Percentiles rank a stretch among this genome's conserved stretches.
Evolutionary conservation across 805 yeast species (phyloP).

Genomic region (Wickerhamomyces bovis): DNA sequence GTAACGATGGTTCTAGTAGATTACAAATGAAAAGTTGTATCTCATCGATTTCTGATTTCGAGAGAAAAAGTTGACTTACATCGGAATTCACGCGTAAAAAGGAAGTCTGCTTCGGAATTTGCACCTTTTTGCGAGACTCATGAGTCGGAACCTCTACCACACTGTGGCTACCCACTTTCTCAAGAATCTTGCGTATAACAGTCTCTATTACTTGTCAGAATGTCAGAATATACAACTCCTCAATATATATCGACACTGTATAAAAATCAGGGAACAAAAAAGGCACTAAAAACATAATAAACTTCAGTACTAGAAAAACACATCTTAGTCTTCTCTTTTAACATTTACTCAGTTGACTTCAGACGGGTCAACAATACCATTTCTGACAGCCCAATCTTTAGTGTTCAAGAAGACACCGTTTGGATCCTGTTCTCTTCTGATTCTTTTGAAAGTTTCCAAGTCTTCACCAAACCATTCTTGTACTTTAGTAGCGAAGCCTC

Average conservation of each 20-base stretch:
- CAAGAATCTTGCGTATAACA: too few species aligned
- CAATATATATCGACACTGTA: too few species aligned
- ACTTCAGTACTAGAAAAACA: not conserved
- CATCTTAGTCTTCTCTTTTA: not conserved
- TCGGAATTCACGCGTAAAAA: not conserved
- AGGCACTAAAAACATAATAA: not conserved
- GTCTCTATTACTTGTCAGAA: too few species aligned
- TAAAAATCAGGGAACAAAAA: not conserved
- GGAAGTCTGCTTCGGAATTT: not conserved
- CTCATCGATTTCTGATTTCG: too few species aligned
- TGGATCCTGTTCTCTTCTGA: conserved; percentile 73
- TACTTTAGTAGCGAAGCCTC: conserved; percentile 67
- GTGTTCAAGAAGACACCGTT: conserved; percentile 74
- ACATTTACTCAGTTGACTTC: conserved; percentile 1
- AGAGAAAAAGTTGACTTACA: not conserved
- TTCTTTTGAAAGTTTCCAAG: conserved; percentile 50
- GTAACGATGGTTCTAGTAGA: not conserved
- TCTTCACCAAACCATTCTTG: conserved; percentile 77
- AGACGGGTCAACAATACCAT: conserved; percentile 45
- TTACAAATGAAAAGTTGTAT: not conserved
- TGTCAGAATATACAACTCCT: too few species aligned
- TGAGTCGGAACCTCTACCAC: not conserved
- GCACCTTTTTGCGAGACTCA: not conserved
- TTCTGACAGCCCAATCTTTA: conserved; percentile 72
- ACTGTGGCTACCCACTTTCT: too few species aligned